These are phyloP conservation scores for Tylopilus vinaceipallidus DNA, from an alignment of 768 basidiomycete genomes.

Conservation along the genomic window DNA sequence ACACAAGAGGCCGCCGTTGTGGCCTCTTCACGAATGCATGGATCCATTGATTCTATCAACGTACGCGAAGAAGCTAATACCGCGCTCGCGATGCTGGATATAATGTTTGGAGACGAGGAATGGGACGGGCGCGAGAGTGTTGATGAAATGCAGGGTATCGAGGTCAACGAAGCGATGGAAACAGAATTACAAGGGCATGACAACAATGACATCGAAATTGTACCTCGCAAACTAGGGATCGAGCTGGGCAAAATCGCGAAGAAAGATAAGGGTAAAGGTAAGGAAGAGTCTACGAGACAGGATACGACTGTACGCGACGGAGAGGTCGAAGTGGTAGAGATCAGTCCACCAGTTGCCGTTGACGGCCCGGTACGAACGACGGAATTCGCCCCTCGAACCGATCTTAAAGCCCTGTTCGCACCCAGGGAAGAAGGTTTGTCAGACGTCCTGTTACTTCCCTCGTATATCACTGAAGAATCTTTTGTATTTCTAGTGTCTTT, in stretches of 20 bases:
- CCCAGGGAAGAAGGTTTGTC: conserved; percentile 62
- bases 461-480: background rate
- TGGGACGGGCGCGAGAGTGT: conserved; percentile 64
- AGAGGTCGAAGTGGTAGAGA: conserved; percentile 16
- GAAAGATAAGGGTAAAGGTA: conserved; percentile 27
- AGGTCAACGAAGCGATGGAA: conserved; percentile 20
- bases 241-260: background rate
- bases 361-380: background rate
- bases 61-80: conserved; percentile 15
- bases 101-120: conserved; percentile 53
- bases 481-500: conserved; percentile 48
- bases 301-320: too few species aligned
- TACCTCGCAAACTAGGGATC: conserved; percentile 6
- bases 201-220: conserved; percentile 24
- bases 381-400: conserved; percentile 22
- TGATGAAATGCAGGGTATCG: conserved; percentile 46
- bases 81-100: conserved; percentile 39
- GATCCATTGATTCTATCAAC: background rate
- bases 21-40: background rate
- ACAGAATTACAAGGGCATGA: conserved; percentile 15
- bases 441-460: background rate
- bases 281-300: conserved; percentile 6
- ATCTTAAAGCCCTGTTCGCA: conserved; percentile 72
- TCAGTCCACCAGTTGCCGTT: background rate
- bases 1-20: background rate